These are phyloP conservation scores for Cicer judaicum DNA, from an alignment of 306 rosid genomes.

Conservation along the genomic window DNA sequence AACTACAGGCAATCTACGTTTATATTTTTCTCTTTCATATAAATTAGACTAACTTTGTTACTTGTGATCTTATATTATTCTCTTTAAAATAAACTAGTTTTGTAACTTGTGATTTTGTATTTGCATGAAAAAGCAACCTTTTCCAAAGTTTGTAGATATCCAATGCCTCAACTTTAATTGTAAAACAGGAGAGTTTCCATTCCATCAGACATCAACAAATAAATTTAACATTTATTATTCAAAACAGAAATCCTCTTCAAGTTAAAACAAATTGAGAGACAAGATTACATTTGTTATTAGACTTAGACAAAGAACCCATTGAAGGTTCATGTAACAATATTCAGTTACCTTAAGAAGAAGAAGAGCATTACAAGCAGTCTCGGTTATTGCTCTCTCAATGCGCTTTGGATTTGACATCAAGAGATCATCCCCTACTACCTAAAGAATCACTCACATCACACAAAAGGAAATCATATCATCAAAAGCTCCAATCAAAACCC, in stretches of 20 bases:
- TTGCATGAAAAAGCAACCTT: conserved; percentile 20
- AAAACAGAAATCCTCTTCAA: not conserved
- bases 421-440: conserved; percentile 93
- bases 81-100: conserved; percentile 22
- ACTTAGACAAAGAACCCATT: conserved; percentile 25
- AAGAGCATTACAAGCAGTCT: conserved; percentile 81
- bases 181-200: conserved; percentile 32
- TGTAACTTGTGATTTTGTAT: conserved; percentile 17
- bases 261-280: not conserved
- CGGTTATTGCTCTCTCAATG: conserved; percentile 76
- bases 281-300: conserved; percentile 8
- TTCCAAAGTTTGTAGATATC: conserved; percentile 28
- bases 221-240: not conserved
- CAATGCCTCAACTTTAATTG: conserved; percentile 33
- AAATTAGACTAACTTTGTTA: conserved; percentile 30
- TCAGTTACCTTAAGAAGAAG: conserved; percentile 85
- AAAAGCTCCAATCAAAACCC: conserved; percentile 32
- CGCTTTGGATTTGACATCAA: conserved; percentile 86
- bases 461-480: conserved; percentile 34
- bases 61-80: conserved; percentile 26
- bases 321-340: conserved; percentile 26
- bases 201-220: conserved; percentile 15
- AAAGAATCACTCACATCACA: conserved; percentile 49
- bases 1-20: conserved; percentile 29
- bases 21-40: conserved; percentile 14